Evolutionary conservation across 192 early-diverging fungal genomes (phyloP).

Genomic region (Rhizophlyctis rosea): DNA sequence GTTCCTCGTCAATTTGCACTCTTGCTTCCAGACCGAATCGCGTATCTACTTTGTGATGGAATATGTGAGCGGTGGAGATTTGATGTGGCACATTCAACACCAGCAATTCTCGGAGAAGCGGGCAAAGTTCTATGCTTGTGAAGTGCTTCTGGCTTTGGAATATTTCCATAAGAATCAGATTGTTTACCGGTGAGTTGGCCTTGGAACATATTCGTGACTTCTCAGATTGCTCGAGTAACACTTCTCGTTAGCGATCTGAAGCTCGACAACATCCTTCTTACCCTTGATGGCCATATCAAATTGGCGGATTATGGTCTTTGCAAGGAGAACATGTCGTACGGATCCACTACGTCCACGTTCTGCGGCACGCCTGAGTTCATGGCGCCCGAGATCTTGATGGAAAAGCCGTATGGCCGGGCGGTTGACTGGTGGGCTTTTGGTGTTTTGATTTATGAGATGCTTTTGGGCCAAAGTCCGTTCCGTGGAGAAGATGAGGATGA

Average conservation of each 20-base stretch:
- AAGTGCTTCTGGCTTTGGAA: conserved; percentile 89
- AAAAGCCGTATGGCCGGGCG: conserved; percentile 92
- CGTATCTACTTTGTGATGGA: conserved; percentile 99
- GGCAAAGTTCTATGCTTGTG: conserved; percentile 95
- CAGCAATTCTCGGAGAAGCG: conserved; percentile 84
- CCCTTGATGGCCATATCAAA: conserved; percentile 93
- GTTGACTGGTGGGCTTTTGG: conserved; percentile 98
- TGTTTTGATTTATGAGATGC: conserved; percentile 63
- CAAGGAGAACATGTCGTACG: conserved; percentile 92
- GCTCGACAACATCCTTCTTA: conserved; percentile 92
- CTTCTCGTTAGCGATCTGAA: conserved; percentile 75
- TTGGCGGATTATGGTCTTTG: conserved; percentile 98
- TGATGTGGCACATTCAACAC: conserved; percentile 98
- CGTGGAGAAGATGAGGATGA: conserved; percentile 94
- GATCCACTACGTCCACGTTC: conserved; percentile 87
- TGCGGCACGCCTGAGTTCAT: conserved; percentile 99
- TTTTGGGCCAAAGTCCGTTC: conserved; percentile 84
- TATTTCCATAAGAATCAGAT: conserved; percentile 95
- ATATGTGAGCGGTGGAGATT: conserved; percentile 93
- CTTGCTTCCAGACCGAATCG: conserved; percentile 93
- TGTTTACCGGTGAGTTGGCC: conserved; percentile 65
- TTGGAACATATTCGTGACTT: background rate
- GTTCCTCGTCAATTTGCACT: conserved; percentile 94
- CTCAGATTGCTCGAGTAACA: background rate
- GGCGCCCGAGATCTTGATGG: conserved; percentile 96